These are phyloP conservation scores for Tulasnella calospora DNA, from an alignment of 768 basidiomycete genomes.

Conservation along the genomic window DNA sequence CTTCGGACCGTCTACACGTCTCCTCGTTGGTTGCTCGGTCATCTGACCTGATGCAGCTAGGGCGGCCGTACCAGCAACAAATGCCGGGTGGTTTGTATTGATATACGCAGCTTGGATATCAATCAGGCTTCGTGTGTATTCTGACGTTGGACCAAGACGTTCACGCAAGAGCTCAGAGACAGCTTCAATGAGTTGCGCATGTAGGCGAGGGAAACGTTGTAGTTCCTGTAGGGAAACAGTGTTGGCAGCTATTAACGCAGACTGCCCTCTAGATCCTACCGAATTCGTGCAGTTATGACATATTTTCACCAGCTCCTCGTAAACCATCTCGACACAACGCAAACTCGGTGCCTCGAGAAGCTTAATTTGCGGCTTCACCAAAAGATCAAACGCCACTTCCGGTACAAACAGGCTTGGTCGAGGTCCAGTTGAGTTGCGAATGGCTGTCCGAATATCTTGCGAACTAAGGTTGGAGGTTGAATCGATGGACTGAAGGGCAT, in stretches of 20 bases:
- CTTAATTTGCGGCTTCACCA: conserved; percentile 98
- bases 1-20: conserved; percentile 34
- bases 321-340: conserved; percentile 95
- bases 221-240: conserved; percentile 59
- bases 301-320: conserved; percentile 98
- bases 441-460: conserved; percentile 95
- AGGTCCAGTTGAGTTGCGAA: conserved; percentile 96
- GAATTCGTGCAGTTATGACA: conserved; percentile 95
- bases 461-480: conserved; percentile 86
- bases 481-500: conserved; percentile 84
- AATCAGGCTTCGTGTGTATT: conserved; percentile 94
- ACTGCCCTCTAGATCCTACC: conserved; percentile 44
- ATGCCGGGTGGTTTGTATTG: conserved; percentile 97
- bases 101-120: conserved; percentile 98
- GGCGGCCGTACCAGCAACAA: conserved; percentile 71
- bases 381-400: conserved; percentile 90
- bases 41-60: conserved; percentile 45
- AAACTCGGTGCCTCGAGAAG: conserved; percentile 89
- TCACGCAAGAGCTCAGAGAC: conserved; percentile 96
- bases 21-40: conserved; percentile 28
- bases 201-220: conserved; percentile 88
- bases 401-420: conserved; percentile 94
- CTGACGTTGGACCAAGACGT: conserved; percentile 90
- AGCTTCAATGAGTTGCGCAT: conserved; percentile 89
- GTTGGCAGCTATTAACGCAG: not conserved